phyloP scores from a whole-genome alignment of 345 rosid species.

The Eutrema heterophyllum region DNA sequence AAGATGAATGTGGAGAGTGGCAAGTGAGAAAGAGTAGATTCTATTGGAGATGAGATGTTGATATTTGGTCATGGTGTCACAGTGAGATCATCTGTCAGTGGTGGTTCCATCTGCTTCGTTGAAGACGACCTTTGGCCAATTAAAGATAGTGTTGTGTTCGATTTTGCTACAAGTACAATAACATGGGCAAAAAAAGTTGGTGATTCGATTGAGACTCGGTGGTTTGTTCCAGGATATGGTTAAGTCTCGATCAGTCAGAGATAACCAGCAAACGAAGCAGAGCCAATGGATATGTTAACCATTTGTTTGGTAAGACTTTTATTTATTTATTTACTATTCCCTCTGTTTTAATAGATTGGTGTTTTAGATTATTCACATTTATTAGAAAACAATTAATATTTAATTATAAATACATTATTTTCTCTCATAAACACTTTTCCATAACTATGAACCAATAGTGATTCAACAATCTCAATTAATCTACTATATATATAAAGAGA shows the following conservation, averaged over 20 bases:
- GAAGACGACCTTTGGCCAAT: neutral
- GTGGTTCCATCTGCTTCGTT: neutral
- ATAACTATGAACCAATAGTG: no score
- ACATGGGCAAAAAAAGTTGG: neutral
- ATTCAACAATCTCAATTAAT: no score
- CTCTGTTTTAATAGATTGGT: no score
- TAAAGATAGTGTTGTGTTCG: neutral
- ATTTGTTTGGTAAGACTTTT: neutral
- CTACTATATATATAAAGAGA: no score
- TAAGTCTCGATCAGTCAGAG: neutral
- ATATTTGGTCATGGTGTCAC: neutral
- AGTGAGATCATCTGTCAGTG: neutral
- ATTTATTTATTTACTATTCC: no score
- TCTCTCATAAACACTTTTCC: no score
- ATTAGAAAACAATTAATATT: no score
- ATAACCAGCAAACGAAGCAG: neutral
- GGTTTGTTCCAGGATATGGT: conserved; percentile 6
- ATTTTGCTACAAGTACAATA: conserved; percentile 2
- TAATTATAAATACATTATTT: no score
- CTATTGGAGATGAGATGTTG: conserved; percentile 9
- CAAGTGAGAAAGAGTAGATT: neutral
- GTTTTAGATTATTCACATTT: no score
- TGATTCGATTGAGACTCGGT: neutral
- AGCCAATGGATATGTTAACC: neutral
- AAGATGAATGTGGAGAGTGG: neutral